Evolutionary conservation across 345 rosid genomes (phyloP), one percentile per base, ranked within the genome.

Genomic region (Euclidium syriacum): DNA sequence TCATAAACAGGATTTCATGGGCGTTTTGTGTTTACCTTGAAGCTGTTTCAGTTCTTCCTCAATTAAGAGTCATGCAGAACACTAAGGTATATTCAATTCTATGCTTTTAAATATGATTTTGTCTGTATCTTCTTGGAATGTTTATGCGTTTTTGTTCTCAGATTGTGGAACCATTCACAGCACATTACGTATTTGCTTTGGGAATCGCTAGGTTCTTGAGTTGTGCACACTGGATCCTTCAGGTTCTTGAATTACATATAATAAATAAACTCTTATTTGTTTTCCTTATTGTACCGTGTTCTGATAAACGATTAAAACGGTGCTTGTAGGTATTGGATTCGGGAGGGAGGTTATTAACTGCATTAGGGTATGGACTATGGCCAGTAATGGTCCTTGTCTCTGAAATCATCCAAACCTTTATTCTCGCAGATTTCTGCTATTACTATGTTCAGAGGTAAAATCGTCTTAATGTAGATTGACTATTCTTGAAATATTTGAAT

Each of bases 181-280:
- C 95, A 42, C 96, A 88, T 68, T 91, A 91, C 77, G 95, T 88
- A n/a, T 91, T 91, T 79, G 96, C 98, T 23, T 26, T 91, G 74
- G 98, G 95, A 44, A 77, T 91, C 22, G 96, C 98, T 34, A 84
- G 91, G 85, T 87, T 91, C 81, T 78, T 87, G 74, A 87, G 87
- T 72, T 90, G 94, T 75, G 96, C 96, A 52, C 96, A 87, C 68
- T 90, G 97, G 97, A 80, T 90, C 75, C 90, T 91, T 68, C 90
- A 88, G 96, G 98, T 88, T 70, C 39, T 30, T 17, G 26, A 3
- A 7, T 41, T 27, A 52, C 53, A 24, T 52, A 34, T 17, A 4
- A 30, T 50, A 29, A 4, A 30, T 50, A 29, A 32, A 11, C 62
- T 52, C 25, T 2, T 9, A 2, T 15, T 24, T 29, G 1, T 0